phyloP scores from a whole-genome alignment of 2,329 filamentous ascomycete genomes.

The Claviceps sp. region DNA sequence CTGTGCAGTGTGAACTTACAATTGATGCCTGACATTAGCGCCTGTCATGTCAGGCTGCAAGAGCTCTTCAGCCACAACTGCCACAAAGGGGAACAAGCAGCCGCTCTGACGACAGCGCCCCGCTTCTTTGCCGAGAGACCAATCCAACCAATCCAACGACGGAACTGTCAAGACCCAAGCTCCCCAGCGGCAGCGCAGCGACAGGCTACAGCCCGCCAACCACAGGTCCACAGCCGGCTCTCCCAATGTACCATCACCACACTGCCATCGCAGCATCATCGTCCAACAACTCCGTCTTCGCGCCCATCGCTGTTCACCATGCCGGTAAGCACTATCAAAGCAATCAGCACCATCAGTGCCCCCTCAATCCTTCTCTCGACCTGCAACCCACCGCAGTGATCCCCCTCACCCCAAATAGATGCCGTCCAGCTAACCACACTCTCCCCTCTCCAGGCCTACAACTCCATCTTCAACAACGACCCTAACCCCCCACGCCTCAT shows the following conservation, averaged over 20 bases:
- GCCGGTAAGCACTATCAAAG: not conserved
- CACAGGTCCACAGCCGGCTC: not conserved
- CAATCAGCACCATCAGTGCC: not conserved
- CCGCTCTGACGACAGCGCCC: no score
- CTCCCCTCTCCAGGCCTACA: slow-evolving; percentile 59
- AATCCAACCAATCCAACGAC: no score
- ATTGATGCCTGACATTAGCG: no score
- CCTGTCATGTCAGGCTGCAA: no score
- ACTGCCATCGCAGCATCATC: slow-evolving; percentile 9
- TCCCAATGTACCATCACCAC: not conserved
- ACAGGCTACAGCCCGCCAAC: not conserved
- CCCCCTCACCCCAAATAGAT: not conserved
- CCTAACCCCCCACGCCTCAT: slow-evolving; percentile 47
- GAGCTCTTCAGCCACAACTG: no score
- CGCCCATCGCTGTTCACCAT: slow-evolving; percentile 18
- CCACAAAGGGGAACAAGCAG: no score
- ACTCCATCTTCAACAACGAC: slow-evolving; percentile 88
- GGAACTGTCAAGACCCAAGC: not conserved
- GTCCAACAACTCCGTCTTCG: slow-evolving; percentile 7
- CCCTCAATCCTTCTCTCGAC: no score
- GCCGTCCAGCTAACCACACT: slow-evolving; percentile 4
- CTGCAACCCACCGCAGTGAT: not conserved
- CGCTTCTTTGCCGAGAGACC: no score
- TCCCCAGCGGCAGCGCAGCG: not conserved
- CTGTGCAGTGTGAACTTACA: no score